These are phyloP conservation scores for Heterobasidion parviporum DNA, from an alignment of 1,284 basidiomycete genomes.

Conservation along the genomic window DNA sequence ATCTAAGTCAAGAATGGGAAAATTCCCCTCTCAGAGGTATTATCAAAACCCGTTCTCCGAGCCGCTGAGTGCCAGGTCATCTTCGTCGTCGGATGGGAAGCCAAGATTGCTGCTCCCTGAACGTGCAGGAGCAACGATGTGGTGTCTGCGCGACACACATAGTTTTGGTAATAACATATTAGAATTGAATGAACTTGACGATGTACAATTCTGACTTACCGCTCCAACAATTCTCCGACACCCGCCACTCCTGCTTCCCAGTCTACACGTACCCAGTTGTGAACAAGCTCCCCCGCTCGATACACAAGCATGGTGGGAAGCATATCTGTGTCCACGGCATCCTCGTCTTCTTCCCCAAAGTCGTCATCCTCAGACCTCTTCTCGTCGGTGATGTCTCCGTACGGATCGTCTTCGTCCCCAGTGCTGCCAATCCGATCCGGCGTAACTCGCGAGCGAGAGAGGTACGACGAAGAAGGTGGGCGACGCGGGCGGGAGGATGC, in stretches of 20 bases:
- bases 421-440: constrained; percentile 10
- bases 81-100: constrained; percentile 25
- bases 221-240: constrained; percentile 58
- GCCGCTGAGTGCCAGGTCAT: constrained; percentile 16
- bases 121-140: constrained; percentile 17
- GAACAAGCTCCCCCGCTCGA: constrained; percentile 70
- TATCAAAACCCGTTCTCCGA: constrained; percentile 1
- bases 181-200: not conserved
- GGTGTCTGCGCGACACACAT: constrained; percentile 10
- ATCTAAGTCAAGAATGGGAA: no score
- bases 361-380: constrained; percentile 27
- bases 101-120: constrained; percentile 19
- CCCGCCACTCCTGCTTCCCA: constrained; percentile 68
- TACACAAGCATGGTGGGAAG: constrained; percentile 80
- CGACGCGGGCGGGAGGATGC: constrained; percentile 12
- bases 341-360: constrained; percentile 37
- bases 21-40: no score
- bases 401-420: constrained; percentile 40
- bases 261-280: constrained; percentile 81
- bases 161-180: not conserved
- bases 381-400: constrained; percentile 22
- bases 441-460: constrained; percentile 6
- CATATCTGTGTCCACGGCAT: constrained; percentile 68
- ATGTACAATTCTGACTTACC: constrained; percentile 28
- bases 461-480: constrained; percentile 13